Evolutionary conservation across 371 early-diverging fungal species (phyloP).

Genomic region (Mucor velutinosus): DNA sequence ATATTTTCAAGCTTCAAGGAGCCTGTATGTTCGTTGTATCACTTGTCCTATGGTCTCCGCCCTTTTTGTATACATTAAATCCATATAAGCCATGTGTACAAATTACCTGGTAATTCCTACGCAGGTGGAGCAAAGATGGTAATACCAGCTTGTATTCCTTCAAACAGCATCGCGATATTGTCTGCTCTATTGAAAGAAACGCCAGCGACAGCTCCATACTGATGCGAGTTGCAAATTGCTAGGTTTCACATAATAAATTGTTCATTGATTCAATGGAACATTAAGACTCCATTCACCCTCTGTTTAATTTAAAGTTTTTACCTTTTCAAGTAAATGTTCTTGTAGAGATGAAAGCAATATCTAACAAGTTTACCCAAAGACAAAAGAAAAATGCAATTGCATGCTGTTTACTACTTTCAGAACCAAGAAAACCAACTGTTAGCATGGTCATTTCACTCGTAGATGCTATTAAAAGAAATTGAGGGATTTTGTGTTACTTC

Average conservation of each 20-base stretch:
- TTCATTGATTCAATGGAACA: not conserved
- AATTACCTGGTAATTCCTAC: not conserved
- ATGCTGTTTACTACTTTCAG: not conserved
- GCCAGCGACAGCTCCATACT: no score
- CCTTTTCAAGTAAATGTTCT: not conserved
- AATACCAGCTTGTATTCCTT: not conserved
- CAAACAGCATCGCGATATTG: not conserved
- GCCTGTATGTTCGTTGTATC: not conserved
- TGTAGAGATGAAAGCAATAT: not conserved
- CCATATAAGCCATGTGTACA: not conserved
- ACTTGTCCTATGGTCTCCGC: not conserved
- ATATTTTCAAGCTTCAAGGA: not conserved
- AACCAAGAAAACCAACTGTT: not conserved
- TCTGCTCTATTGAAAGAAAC: no score
- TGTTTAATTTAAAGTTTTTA: not conserved
- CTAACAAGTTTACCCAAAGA: not conserved
- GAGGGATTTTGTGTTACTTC: not conserved
- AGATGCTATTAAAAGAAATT: not conserved
- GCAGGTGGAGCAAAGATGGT: not conserved
- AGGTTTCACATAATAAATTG: not conserved
- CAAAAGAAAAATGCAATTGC: not conserved
- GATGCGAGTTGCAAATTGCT: not conserved
- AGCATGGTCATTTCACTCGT: no score
- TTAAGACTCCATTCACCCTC: not conserved
- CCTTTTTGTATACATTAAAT: conserved; percentile 5